Evolutionary conservation across 1,139 yeast genomes (phyloP), one percentile per base, ranked within the genome.

Genomic region (Meyerozyma carpophila): DNA sequence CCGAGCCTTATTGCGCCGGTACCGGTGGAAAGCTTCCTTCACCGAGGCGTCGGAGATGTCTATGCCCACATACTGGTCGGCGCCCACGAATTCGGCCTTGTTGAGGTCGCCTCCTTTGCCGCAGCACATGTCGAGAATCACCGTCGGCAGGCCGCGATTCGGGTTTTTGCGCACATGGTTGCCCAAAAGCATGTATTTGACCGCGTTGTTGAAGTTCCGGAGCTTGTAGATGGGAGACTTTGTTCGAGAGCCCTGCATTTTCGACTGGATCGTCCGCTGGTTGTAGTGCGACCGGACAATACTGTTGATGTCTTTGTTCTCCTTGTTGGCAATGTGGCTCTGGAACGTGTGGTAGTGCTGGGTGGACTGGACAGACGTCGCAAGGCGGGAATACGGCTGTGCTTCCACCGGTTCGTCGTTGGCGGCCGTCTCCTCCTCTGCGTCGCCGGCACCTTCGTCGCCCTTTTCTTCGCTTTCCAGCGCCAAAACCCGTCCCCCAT

Each of bases 61-160:
- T 34, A 93, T 75, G 1, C 98, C 98, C 43, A 91, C 81, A 53
- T 86, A 86, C 46, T 90, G 93, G 27, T 79, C 76, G 3, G 88
- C 78, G 10, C 77, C 71, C 2, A 88, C 84, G 54, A 81, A 81
- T 44, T 82, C 87, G 82, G 96, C 91, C 63, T 93, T 93, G 56
- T 86, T 80, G 56, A 94, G 68, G 65, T 93, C 99, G 16, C 99
- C 99, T 39, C 99, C 99, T 62, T 93, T 94, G 13, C 99, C 99
- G 64, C 98, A 93, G 20, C 97, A 96, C 44, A 93, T 65, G 58
- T 93, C 99, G 34, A 93, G 68, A 1, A 86, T 53, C 10, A 68
- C 61, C 18, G 64, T 61, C 1, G 71, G 68, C 1, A 52, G 55
- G 5, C 53, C 88, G 13, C 74, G 71, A 29, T 77, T 78, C 2